phyloP scores from a whole-genome alignment of 176 grass and related monocot species.

The Lolium rigidum region DNA sequence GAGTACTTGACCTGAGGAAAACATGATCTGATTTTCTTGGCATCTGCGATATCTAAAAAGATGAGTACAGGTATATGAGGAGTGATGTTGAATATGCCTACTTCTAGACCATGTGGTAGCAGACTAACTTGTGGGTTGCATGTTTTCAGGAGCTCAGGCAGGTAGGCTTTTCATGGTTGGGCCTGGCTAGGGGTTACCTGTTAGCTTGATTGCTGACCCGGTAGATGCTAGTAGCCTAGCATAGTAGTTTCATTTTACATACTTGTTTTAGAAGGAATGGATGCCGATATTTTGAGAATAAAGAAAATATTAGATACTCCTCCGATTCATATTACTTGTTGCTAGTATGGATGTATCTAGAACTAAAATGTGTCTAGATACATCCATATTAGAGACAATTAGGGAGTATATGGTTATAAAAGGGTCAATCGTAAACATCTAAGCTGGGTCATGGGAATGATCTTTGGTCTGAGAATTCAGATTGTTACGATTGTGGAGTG shows the following conservation, averaged over 20 bases:
- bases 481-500: conserved; percentile 6
- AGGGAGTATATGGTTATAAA: neutral
- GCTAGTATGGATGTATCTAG: too few relatives aligned
- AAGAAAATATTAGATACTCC: neutral
- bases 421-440: neutral
- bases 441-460: conserved; percentile 9
- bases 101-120: neutral
- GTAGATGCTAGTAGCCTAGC: neutral
- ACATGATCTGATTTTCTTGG: neutral
- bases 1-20: neutral
- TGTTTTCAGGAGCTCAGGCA: conserved; percentile 10
- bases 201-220: conserved; percentile 18
- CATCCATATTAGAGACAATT: too few relatives aligned
- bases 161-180: conserved; percentile 10
- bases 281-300: conserved; percentile 4
- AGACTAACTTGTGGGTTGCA: neutral
- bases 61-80: neutral
- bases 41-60: conserved; percentile 20
- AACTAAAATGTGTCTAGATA: too few relatives aligned
- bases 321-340: too few relatives aligned
- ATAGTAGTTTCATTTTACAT: conserved; percentile 1
- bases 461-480: conserved; percentile 28
- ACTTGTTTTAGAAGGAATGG: neutral
- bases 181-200: neutral
- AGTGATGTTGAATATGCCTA: conserved; percentile 3